These are phyloP conservation scores for Acarospora socialis DNA, from an alignment of 2,329 filamentous ascomycete species.

Conservation along the genomic window DNA sequence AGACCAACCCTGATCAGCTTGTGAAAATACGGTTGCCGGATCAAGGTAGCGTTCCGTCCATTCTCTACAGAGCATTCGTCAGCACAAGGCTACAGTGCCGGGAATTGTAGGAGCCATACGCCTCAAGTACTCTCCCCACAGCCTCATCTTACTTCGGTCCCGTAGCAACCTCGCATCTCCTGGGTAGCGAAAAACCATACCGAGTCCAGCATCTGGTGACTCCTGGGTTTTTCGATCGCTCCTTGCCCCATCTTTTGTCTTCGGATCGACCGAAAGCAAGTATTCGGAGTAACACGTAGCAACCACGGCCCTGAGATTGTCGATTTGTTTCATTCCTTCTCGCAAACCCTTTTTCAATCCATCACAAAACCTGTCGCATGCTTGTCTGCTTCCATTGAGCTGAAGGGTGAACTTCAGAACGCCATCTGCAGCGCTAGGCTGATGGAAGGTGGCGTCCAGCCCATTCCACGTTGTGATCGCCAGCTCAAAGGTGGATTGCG, in stretches of 20 bases:
- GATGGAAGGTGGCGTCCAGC: conserved; percentile 33
- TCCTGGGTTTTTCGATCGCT: conserved; percentile 27
- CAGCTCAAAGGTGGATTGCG: conserved; percentile 82
- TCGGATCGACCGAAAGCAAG: conserved; percentile 37
- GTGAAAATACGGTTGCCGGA: conserved; percentile 93
- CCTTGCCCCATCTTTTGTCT: conserved; percentile 39
- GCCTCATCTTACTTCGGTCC: conserved; percentile 89
- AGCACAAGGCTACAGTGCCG: background rate
- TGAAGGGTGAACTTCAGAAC: conserved; percentile 87
- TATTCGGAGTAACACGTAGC: conserved; percentile 87
- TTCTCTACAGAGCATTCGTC: conserved; percentile 46
- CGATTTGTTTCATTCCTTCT: conserved; percentile 75
- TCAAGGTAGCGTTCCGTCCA: conserved; percentile 77
- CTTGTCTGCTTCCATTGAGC: conserved; percentile 72
- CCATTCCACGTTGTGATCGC: conserved; percentile 93
- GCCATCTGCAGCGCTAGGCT: conserved; percentile 34
- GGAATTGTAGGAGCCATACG: too few relatives aligned
- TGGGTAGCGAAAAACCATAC: conserved; percentile 85
- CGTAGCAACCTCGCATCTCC: conserved; percentile 87
- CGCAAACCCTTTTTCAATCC: conserved; percentile 81
- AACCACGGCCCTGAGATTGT: conserved; percentile 66
- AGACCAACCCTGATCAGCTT: conserved; percentile 92
- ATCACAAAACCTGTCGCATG: conserved; percentile 93
- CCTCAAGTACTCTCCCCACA: conserved; percentile 92
- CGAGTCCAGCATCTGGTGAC: conserved; percentile 87